Base-by-base conservation (phyloP, 2,329 filamentous ascomycete species). In the Rosellinia necatrix region DNA sequence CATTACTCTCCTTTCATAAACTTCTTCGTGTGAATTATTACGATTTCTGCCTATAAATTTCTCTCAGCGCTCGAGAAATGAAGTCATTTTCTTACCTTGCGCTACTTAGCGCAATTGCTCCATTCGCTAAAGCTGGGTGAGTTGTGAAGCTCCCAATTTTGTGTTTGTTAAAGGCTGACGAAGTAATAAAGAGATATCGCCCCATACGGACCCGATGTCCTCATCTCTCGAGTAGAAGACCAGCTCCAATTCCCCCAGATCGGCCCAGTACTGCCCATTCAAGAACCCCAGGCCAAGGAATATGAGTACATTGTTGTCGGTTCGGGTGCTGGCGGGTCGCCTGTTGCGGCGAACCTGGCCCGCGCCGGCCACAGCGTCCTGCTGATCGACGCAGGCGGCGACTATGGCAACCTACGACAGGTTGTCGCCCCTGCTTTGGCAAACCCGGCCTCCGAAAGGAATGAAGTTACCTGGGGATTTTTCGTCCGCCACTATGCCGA, bases 401-500 rank as follows among this genome's bases (percentile, higher is more conserved):
- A 84, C 61, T 50, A 50, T 19, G 50, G 56, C 30, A 19, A 42
- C 7, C 49, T 58, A 54, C 44, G 27, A 15, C n/a, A 10, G 19
- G 19, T 24, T 17, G n/a, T 1, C 8, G 2, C 13, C 4, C 83
- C 84, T 6, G 78, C 81, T 2, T 77, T 82, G 64, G 77, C 79
- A 17, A 76, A 77, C 43, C 74, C 77, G 19, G 76, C 80, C 1
- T 83, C 81, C 9, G 81, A 86, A 63, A 80, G 86, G 57, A 74
- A 75, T 19, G 75, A 77, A 15, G 76, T 85, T 61, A 72, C 76
- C 41, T 88, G 85, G 85, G 81, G 85, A 68, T 87, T 82, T 70
- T 88, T 81, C 60, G 81, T 86, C n/a, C 77, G 78, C 41, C 84
- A 87, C 68, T 87, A 86, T 64, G 73, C 76, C 7, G 77, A 86